Percentiles rank a stretch among this genome's conserved stretches.
Conservation (phyloP, 108 stramenopile species). For the Aurantiochytrium sp. region DNA sequence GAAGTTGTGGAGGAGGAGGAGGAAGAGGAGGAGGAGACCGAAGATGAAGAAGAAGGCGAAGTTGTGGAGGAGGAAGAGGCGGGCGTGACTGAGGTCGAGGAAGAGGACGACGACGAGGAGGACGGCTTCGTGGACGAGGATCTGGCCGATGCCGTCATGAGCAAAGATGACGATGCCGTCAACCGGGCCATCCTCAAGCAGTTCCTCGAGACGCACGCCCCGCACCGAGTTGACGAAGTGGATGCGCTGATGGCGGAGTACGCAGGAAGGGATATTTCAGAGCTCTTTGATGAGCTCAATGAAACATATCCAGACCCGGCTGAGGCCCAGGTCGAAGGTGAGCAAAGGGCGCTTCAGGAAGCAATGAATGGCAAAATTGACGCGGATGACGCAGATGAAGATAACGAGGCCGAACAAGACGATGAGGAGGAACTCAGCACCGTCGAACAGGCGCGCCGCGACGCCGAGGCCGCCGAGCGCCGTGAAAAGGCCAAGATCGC, state of each 20-base stretch:
- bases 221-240: conserved; percentile 16
- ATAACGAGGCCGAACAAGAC: not conserved
- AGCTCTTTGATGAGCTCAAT: not conserved
- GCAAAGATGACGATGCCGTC: not conserved
- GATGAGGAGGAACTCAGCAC: not conserved
- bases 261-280: not conserved
- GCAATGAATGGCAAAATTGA: not conserved
- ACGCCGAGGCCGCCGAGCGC: not conserved
- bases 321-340: not conserved
- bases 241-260: not conserved
- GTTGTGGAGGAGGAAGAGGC: not conserved
- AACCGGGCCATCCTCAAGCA: conserved; percentile 24
- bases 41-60: not conserved
- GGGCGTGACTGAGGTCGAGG: not conserved
- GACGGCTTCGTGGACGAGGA: not conserved
- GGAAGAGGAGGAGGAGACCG: not conserved
- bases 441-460: not conserved
- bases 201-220: not conserved
- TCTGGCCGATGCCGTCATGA: not conserved
- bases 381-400: not conserved
- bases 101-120: not conserved
- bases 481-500: not conserved
- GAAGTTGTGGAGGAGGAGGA: not conserved
- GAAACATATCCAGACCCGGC: not conserved
- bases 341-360: not conserved